These are phyloP conservation scores for Dendrobium nobile DNA, from an alignment of 106 monocot genomes.

Conservation along the genomic window DNA sequence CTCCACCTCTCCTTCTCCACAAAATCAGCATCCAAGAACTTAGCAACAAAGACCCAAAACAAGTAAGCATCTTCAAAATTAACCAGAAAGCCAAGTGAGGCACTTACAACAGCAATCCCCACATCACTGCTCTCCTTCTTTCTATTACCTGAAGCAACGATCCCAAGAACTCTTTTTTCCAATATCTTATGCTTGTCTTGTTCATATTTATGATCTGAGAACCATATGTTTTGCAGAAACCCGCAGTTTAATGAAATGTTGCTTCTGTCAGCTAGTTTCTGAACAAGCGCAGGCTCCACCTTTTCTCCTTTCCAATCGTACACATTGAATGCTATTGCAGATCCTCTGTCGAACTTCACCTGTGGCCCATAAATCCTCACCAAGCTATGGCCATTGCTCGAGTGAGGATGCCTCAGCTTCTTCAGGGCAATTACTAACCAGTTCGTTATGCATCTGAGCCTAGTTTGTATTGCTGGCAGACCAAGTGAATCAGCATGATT, in stretches of 20 bases:
- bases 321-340: constrained; percentile 65
- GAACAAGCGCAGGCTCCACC: constrained; percentile 56
- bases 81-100: constrained; percentile 54
- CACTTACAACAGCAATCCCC: constrained; percentile 54
- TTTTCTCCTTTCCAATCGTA: constrained; percentile 77
- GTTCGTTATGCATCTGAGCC: constrained; percentile 56
- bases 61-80: constrained; percentile 69
- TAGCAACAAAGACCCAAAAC: constrained; percentile 67
- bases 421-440: constrained; percentile 58
- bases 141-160: not conserved
- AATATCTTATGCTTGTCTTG: constrained; percentile 20
- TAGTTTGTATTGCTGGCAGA: constrained; percentile 33
- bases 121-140: constrained; percentile 21
- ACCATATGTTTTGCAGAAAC: constrained; percentile 51
- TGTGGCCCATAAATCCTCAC: constrained; percentile 59
- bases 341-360: constrained; percentile 63
- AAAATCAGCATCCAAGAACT: constrained; percentile 76
- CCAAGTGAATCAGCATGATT: constrained; percentile 67
- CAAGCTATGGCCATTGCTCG: constrained; percentile 25
- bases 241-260: constrained; percentile 55
- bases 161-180: constrained; percentile 29
- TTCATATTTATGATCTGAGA: constrained; percentile 39
- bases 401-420: constrained; percentile 53
- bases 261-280: constrained; percentile 72
- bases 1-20: constrained; percentile 86